phyloP scores from a whole-genome alignment of 192 early-diverging fungal genomes.

The Coemansia sp. region DNA sequence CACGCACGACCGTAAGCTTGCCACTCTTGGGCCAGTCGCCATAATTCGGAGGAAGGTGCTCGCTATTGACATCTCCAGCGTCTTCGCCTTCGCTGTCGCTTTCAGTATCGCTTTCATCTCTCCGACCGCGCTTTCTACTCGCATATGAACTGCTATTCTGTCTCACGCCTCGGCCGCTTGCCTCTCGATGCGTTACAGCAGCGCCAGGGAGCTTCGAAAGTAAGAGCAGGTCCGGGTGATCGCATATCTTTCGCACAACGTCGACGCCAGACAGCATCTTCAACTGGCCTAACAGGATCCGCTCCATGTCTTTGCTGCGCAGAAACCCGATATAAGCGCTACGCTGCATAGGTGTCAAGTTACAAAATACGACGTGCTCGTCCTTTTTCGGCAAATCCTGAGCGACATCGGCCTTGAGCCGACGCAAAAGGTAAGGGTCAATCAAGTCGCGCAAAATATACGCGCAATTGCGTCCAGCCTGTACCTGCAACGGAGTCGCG shows the following conservation, averaged over 20 bases:
- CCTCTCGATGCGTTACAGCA: conserved; percentile 22
- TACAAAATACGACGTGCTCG: conserved; percentile 93
- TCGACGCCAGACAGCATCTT: conserved; percentile 91
- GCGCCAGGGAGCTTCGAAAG: conserved; percentile 38
- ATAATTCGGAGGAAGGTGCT: conserved; percentile 37
- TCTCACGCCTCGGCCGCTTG: conserved; percentile 13
- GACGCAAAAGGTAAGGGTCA: conserved; percentile 87
- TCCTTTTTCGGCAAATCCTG: conserved; percentile 85
- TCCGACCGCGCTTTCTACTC: not conserved
- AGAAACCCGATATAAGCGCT: conserved; percentile 74
- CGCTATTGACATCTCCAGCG: not conserved
- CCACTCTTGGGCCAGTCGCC: conserved; percentile 64
- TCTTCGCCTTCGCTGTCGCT: conserved; percentile 30
- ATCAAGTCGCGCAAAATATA: conserved; percentile 89
- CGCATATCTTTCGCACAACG: conserved; percentile 93
- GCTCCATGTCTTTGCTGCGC: conserved; percentile 69
- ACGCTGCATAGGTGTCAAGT: conserved; percentile 76
- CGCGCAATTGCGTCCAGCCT: conserved; percentile 93
- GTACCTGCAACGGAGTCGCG: conserved; percentile 87
- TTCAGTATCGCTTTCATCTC: not conserved
- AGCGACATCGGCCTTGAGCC: conserved; percentile 93
- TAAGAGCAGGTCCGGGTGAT: conserved; percentile 83
- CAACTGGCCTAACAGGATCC: conserved; percentile 77
- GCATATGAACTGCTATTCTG: conserved; percentile 1
- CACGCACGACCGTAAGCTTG: conserved; percentile 88